phyloP scores from a whole-genome alignment of 495 filamentous ascomycete species.

The Tuber brumale region DNA sequence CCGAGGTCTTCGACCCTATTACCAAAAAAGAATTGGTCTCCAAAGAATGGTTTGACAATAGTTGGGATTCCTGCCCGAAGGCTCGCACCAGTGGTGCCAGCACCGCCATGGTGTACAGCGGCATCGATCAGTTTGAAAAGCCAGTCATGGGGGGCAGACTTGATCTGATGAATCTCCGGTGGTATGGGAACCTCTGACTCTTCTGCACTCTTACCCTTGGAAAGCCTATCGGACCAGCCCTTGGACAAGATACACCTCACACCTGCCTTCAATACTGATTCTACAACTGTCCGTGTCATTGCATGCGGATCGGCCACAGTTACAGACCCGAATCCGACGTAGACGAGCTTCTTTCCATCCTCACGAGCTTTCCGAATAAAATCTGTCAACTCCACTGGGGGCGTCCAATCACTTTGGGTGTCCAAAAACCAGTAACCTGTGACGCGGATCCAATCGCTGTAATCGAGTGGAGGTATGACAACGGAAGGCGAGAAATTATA shows the following conservation, averaged over 20 bases:
- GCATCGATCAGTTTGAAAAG: conserved; percentile 91
- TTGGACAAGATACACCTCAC: conserved; percentile 94
- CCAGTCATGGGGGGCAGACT: conserved; percentile 93
- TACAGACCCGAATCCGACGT: conserved; percentile 94
- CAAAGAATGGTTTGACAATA: conserved; percentile 94
- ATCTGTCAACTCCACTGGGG: conserved; percentile 62
- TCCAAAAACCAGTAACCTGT: conserved; percentile 98
- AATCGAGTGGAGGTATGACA: conserved; percentile 87
- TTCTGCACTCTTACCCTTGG: conserved; percentile 43
- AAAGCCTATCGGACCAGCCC: conserved; percentile 94
- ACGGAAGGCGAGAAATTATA: conserved; percentile 96
- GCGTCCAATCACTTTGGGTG: conserved; percentile 59
- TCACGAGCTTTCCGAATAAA: conserved; percentile 75
- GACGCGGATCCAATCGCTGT: conserved; percentile 93
- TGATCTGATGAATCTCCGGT: conserved; percentile 74
- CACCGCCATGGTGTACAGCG: conserved; percentile 88
- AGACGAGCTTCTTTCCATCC: conserved; percentile 87
- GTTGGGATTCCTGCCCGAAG: conserved; percentile 87
- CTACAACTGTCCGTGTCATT: conserved; percentile 81
- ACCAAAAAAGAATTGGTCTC: conserved; percentile 96
- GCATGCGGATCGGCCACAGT: conserved; percentile 85
- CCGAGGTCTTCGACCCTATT: conserved; percentile 82
- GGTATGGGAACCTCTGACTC: conserved; percentile 68
- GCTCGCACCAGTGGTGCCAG: conserved; percentile 92
- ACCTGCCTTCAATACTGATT: conserved; percentile 84